Conservation (phyloP, 257 asterid genomes). For the Ehretia macrophylla region DNA sequence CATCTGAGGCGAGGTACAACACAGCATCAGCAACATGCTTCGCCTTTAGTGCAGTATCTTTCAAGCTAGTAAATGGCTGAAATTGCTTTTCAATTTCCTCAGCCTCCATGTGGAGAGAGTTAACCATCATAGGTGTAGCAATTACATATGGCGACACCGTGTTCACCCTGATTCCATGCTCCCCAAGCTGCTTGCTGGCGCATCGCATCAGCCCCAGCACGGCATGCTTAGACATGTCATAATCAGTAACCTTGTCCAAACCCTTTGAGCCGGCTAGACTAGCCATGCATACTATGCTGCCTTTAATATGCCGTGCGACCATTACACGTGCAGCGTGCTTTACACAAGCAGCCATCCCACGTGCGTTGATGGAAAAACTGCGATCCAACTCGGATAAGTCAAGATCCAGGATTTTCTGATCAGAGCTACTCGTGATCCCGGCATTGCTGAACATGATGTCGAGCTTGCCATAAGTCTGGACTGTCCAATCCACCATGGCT, state of each 20-base stretch:
- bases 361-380: conserved; percentile 1
- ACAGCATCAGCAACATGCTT: conserved; percentile 27
- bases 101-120: neutral
- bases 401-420: conserved; percentile 8
- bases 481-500: conserved; percentile 12
- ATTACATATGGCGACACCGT: conserved; percentile 18
- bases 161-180: conserved; percentile 25
- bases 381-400: conserved; percentile 3
- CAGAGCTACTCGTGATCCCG: conserved; percentile 3
- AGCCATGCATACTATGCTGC: conserved; percentile 21
- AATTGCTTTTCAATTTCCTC: conserved; percentile 5
- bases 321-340: conserved; percentile 21
- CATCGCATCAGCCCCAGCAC: conserved; percentile 23
- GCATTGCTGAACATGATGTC: conserved; percentile 32
- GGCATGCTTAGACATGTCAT: conserved; percentile 26
- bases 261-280: conserved; percentile 13
- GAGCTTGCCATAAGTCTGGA: conserved; percentile 10
- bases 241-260: neutral
- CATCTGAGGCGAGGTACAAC: conserved; percentile 12
- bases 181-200: conserved; percentile 20
- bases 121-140: conserved; percentile 4
- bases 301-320: conserved; percentile 12
- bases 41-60: neutral
- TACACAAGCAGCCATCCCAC: conserved; percentile 14
- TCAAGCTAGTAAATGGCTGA: conserved; percentile 15